A percentile compares a stretch with the other conserved stretches of the same genome.
Evolutionary conservation across 2,329 filamentous ascomycete species (phyloP).

Genomic region (Alternaria consortialis): DNA sequence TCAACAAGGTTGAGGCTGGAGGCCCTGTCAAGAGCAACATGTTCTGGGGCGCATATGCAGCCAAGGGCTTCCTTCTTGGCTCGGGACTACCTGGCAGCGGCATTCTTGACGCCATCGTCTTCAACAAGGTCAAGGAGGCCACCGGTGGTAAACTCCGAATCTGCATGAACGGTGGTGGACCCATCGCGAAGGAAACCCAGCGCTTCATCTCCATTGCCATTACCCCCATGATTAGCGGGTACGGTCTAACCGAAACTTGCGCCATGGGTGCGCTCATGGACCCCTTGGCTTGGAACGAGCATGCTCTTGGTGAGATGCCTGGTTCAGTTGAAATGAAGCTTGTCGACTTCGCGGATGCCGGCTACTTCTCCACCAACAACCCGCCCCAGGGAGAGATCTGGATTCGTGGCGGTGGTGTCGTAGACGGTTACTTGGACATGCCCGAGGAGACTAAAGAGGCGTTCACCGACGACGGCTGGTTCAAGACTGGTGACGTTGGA

Average conservation of each 20-base stretch:
- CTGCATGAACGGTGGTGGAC: constrained; percentile 93
- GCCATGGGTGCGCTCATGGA: constrained; percentile 85
- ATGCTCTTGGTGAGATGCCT: constrained; percentile 79
- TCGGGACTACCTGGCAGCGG: constrained; percentile 71
- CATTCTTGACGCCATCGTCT: constrained; percentile 82
- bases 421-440: constrained; percentile 83
- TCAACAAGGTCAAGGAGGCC: constrained; percentile 88
- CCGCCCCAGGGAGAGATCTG: constrained; percentile 92
- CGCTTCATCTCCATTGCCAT: constrained; percentile 91
- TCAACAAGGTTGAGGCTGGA: constrained; percentile 77
- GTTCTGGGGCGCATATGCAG: constrained; percentile 75
- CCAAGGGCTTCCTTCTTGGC: constrained; percentile 68
- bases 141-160: constrained; percentile 90
- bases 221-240: constrained; percentile 92
- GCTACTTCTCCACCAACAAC: constrained; percentile 77
- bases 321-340: constrained; percentile 87
- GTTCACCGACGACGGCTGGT: constrained; percentile 88
- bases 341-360: constrained; percentile 88
- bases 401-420: constrained; percentile 80
- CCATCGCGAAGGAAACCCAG: constrained; percentile 85
- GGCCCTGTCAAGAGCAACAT: constrained; percentile 76
- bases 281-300: constrained; percentile 82
- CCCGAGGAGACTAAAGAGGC: constrained; percentile 82
- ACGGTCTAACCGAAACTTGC: constrained; percentile 92
- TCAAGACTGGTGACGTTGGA: constrained; percentile 95